phyloP scores from a whole-genome alignment of 805 yeast genomes.

The Starmerella cellae region DNA sequence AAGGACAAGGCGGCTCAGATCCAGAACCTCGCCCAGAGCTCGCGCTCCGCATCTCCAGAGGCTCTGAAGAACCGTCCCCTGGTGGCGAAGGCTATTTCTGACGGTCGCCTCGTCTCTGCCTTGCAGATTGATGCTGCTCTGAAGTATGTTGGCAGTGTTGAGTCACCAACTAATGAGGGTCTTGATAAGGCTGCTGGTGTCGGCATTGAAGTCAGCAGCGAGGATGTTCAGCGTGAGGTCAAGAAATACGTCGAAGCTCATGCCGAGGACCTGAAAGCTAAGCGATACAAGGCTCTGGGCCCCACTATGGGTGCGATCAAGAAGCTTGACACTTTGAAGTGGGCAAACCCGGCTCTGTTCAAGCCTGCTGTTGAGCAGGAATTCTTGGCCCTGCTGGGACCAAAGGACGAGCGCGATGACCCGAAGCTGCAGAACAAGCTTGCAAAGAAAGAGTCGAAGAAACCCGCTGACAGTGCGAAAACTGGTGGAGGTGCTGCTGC shows the following conservation, averaged over 20 bases:
- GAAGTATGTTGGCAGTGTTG: constrained; percentile 48
- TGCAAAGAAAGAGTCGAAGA: constrained; percentile 17
- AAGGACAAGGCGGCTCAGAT: constrained; percentile 49
- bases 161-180: constrained; percentile 34
- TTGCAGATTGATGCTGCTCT: constrained; percentile 67
- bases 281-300: constrained; percentile 72
- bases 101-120: constrained; percentile 49
- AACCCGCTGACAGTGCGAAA: constrained; percentile 9
- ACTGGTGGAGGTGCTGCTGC: constrained; percentile 1
- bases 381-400: constrained; percentile 64
- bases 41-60: constrained; percentile 37
- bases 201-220: constrained; percentile 59
- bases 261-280: constrained; percentile 46
- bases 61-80: constrained; percentile 33
- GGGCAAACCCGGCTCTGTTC: constrained; percentile 82
- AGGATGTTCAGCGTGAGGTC: constrained; percentile 48
- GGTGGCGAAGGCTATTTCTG: constrained; percentile 49
- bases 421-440: constrained; percentile 28
- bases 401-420: constrained; percentile 86
- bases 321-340: constrained; percentile 60
- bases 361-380: constrained; percentile 78
- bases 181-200: constrained; percentile 57
- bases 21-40: constrained; percentile 63
- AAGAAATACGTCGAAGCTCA: constrained; percentile 45
- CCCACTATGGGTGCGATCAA: constrained; percentile 64